Evolutionary conservation across 768 basidiomycete genomes (phyloP).

Genomic region (Atractiella rhizophila): DNA sequence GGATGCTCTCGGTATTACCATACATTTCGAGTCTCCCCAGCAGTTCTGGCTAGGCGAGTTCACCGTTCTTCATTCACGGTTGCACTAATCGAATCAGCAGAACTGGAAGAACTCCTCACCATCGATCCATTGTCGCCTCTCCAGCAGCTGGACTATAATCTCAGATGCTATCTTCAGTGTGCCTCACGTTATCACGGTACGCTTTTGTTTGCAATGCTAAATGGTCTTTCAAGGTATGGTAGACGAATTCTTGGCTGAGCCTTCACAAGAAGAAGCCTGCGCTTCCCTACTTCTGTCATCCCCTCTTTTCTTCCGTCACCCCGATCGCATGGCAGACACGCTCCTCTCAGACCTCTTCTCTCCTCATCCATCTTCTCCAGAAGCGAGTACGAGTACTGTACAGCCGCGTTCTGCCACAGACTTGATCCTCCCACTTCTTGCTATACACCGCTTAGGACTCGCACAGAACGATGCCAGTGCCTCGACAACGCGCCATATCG

Average conservation of each 20-base stretch:
- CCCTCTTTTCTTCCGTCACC: not conserved
- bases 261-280: not conserved
- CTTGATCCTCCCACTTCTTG: conserved; percentile 35
- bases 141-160: conserved; percentile 45
- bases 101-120: conserved; percentile 58
- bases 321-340: not conserved
- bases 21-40: too few relatives aligned
- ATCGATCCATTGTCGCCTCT: conserved; percentile 42
- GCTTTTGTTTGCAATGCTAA: not conserved
- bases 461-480: not conserved
- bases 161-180: conserved; percentile 12
- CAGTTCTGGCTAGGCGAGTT: too few relatives aligned
- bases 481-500: not conserved
- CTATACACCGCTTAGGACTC: conserved; percentile 30
- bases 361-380: conserved; percentile 35
- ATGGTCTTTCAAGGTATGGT: not conserved
- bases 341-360: conserved; percentile 5
- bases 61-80: too few relatives aligned
- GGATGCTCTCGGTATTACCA: too few relatives aligned
- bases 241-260: not conserved
- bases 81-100: too few relatives aligned
- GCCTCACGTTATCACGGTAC: conserved; percentile 8
- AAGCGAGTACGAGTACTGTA: conserved; percentile 50
- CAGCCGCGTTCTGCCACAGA: conserved; percentile 28
- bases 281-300: not conserved